Conservation (phyloP, 2,329 filamentous ascomycete genomes). For the Fusarium sacchari region DNA sequence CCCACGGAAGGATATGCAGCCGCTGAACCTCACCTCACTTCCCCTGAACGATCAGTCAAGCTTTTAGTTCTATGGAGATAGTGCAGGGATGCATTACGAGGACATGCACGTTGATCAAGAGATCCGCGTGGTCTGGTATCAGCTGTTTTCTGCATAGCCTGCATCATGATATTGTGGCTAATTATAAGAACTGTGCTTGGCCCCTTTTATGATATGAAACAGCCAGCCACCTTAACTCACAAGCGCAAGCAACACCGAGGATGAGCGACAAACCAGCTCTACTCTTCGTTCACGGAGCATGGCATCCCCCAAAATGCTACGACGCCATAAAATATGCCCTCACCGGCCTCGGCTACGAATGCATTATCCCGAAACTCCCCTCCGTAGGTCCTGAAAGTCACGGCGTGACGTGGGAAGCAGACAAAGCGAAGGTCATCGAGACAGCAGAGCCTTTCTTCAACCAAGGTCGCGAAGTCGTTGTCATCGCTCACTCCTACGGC, state of each 20-base stretch:
- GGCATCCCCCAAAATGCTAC: slow-evolving; percentile 23
- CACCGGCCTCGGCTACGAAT: not conserved
- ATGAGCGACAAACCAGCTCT: slow-evolving; percentile 7
- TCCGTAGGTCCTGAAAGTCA: not conserved
- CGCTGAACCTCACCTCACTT: not conserved
- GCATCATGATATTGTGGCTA: not conserved
- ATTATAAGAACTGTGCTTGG: not conserved
- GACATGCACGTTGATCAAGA: not conserved
- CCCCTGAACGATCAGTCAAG: not conserved
- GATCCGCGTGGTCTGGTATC: not conserved
- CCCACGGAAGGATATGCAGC: not conserved
- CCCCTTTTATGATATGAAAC: not conserved
- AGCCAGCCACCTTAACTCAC: fast-evolving
- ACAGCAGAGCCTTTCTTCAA: slow-evolving; percentile 4
- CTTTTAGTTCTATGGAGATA: fast-evolving
- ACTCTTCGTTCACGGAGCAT: slow-evolving; percentile 17
- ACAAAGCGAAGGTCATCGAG: not conserved
- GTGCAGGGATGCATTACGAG: not conserved
- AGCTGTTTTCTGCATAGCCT: not conserved
- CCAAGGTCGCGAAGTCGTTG: not conserved
- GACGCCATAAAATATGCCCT: not conserved
- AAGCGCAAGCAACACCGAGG: not conserved
- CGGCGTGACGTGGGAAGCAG: slow-evolving; percentile 19
- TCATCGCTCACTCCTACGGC: slow-evolving; percentile 21
- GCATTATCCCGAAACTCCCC: not conserved